Base-by-base conservation (phyloP, 2,329 filamentous ascomycete species). In the Pleoardoris graminearum region DNA sequence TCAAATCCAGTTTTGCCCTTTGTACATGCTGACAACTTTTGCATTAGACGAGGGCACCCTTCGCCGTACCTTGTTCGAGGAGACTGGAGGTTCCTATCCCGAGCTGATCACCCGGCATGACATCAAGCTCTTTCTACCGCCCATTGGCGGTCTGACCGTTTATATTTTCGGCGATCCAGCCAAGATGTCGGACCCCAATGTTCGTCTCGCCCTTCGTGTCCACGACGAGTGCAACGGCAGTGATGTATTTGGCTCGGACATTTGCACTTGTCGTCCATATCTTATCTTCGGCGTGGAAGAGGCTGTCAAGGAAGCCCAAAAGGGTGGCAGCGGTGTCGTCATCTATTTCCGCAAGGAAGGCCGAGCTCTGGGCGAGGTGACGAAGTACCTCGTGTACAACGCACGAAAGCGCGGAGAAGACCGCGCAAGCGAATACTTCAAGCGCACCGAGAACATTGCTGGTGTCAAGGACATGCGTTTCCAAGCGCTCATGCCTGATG, bases 311-410 rank as follows among this genome's bases (percentile, higher is more conserved):
- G 91, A 97, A 76, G 94, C 94, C 10, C 94, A 97, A 72, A 91
- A 89, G 51, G 93, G 93, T 48, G 93, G 93, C 42, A 93, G 88
- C 63, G 93, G 93, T 51, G 91, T 97, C 19, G 94, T 97, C 48
- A 97, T 97, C 71, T 99, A 99, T 74, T 99, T 97, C 84, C 86
- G 94, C 62, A 99, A 99, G 74, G 94, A 99, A 78, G 94, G 94
- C 27, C 85, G 94, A 62, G 94, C 93, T 32, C 79, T 97, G 6
- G 94, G 94, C 48, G 94, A 99, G 74, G 94, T 99, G 25, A 96
- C 91, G 48, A 97, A 97, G 68, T 87, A 87, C 58, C 75, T 87
- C 71, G 91, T 96, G 68, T 83, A 93, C 79, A 94, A 93, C 70
- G 89, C 89, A 35, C 60, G 72, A 33, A 94, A 93, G 77, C 85